Conservation (phyloP, 306 rosid genomes). For the Cicer yamashitae region DNA sequence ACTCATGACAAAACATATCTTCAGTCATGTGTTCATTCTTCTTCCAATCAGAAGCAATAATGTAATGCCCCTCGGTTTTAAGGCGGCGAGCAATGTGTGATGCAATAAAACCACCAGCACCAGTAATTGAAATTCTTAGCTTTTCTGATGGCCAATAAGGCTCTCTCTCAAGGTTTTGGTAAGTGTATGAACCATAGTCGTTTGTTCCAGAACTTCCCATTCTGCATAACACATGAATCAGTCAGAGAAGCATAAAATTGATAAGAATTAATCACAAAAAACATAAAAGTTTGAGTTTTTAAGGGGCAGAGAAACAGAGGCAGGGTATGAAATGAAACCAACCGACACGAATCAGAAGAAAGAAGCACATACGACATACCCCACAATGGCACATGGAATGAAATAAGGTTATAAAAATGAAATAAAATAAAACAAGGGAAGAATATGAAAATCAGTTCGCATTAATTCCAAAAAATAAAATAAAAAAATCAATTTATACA, state of each 20-base stretch:
- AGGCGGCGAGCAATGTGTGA: constrained; percentile 97
- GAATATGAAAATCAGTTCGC: neutral
- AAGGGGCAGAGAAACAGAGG: constrained; percentile 13
- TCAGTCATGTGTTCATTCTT: constrained; percentile 97
- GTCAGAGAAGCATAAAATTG: constrained; percentile 9
- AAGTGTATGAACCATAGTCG: constrained; percentile 78
- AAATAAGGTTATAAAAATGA: constrained; percentile 19
- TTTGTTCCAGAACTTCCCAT: constrained; percentile 77
- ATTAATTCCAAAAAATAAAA: neutral
- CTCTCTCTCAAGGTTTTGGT: constrained; percentile 82
- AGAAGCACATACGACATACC: constrained; percentile 1
- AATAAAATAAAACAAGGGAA: constrained; percentile 23
- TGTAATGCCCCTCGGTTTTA: constrained; percentile 92
- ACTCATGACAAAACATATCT: constrained; percentile 96
- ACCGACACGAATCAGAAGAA: constrained; percentile 37
- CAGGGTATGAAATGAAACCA: neutral
- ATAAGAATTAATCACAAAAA: constrained; percentile 11
- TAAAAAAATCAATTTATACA: neutral
- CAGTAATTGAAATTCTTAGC: constrained; percentile 88
- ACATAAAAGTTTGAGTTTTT: constrained; percentile 27
- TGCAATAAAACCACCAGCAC: constrained; percentile 97
- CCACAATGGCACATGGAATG: constrained; percentile 25
- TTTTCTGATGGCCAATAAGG: constrained; percentile 92
- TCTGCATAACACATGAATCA: constrained; percentile 53
- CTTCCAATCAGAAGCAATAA: constrained; percentile 99